Evolutionary conservation across 805 yeast species (phyloP).

Genomic region (Sugiyamaella chiloensis): DNA sequence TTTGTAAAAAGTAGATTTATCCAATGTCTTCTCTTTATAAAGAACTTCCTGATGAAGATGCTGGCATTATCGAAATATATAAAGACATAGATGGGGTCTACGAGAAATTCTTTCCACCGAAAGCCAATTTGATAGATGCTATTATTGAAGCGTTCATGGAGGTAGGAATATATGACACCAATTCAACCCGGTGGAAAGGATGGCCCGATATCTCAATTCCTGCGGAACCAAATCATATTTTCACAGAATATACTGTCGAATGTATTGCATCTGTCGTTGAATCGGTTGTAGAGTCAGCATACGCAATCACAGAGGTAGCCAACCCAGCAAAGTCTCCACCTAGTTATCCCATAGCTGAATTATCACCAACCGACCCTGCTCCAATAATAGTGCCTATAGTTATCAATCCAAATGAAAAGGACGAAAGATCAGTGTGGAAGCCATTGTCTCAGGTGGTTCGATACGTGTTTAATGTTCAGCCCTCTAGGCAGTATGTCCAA

Average conservation of each 20-base stretch:
- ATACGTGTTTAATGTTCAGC: constrained; percentile 1
- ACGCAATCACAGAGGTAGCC: neutral
- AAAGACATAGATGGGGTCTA: constrained; percentile 5
- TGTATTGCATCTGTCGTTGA: neutral
- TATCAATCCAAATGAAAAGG: neutral
- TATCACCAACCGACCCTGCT: neutral
- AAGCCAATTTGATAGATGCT: neutral
- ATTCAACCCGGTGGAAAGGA: neutral
- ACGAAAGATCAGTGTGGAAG: neutral
- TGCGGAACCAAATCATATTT: neutral
- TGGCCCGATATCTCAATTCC: neutral
- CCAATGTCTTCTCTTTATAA: neutral
- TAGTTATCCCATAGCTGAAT: neutral
- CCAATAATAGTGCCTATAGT: constrained; percentile 6
- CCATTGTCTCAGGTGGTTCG: constrained; percentile 3
- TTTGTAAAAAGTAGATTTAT: too few species aligned
- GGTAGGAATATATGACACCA: neutral
- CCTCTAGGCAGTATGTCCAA: constrained; percentile 3
- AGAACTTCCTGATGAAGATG: constrained; percentile 8
- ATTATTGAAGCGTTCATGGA: neutral
- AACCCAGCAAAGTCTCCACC: neutral
- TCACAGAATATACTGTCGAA: neutral
- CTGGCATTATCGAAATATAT: constrained; percentile 1
- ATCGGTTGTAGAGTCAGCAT: neutral
- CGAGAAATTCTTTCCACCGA: constrained; percentile 4